phyloP scores from a whole-genome alignment of 2,329 filamentous ascomycete genomes.

The Hypoxylon sp. region DNA sequence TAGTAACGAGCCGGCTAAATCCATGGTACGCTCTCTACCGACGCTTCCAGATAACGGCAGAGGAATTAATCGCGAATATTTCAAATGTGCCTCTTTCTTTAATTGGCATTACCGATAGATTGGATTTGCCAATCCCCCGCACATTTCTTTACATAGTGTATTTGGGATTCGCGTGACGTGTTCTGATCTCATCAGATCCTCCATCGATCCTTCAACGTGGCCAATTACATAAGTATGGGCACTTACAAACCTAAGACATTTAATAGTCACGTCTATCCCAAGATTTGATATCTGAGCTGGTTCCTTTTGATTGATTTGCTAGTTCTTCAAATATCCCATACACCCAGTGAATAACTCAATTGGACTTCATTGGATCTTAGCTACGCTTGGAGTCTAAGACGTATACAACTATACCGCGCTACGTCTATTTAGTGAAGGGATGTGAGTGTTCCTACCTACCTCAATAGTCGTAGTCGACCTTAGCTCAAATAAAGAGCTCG shows the following conservation, averaged over 20 bases:
- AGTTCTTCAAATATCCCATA: too few relatives aligned
- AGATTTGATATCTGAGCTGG: neutral
- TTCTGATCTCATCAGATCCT: conserved; percentile 27
- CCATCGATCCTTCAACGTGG: conserved; percentile 37
- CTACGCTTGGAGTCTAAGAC: neutral
- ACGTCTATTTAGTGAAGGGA: neutral
- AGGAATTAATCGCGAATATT: conserved; percentile 12
- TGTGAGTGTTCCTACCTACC: conserved; percentile 9
- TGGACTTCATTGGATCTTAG: neutral
- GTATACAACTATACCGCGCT: neutral
- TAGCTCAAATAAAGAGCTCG: neutral
- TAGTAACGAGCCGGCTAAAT: conserved; percentile 32
- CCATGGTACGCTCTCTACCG: neutral
- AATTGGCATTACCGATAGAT: conserved; percentile 12
- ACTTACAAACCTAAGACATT: neutral
- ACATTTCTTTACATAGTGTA: conserved; percentile 15
- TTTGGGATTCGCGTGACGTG: conserved; percentile 32
- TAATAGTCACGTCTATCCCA: conserved; percentile 2
- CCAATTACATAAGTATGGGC: conserved; percentile 19
- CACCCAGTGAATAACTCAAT: neutral
- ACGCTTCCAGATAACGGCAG: neutral
- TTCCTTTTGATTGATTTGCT: neutral
- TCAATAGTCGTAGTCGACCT: too few relatives aligned
- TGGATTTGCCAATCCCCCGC: conserved; percentile 23
- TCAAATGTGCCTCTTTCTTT: conserved; percentile 4